Base-by-base conservation (phyloP, 2,329 filamentous ascomycete species). In the Stachybotrys chlorohalonatus region DNA sequence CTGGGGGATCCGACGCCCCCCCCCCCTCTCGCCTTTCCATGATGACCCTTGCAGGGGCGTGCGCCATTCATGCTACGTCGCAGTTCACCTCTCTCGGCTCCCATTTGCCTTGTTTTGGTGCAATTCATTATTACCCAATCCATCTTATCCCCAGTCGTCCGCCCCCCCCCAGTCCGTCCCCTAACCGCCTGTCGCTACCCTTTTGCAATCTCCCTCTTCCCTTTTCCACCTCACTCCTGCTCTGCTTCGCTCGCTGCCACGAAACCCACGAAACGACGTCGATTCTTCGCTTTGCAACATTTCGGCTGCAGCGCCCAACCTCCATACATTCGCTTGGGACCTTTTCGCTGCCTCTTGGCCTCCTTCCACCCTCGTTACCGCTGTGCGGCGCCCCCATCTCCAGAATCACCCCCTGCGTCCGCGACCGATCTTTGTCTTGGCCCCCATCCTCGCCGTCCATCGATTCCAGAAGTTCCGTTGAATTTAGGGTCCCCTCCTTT, bases 281-380 rank as follows among this genome's bases (percentile, higher is more conserved):
- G 24, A 2, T 24, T 24, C 24, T 24, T 24, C 24, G 24, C 24
- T 24, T 24, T 24, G 24, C 17, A 73, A 56, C 63, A 73, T 73
- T 59, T 73, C 69, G 2, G 65, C 68, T 2, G 70, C 70, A 4
- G 66, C 65, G 7, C 60, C 62, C n/a, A 74, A 58, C 6, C 57
- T 57, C 13, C 55, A 46, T 1, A 63, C 64, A 36, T 73, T 65
- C 1, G 70, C 70, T 42, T 42, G 36, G 36, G 36, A 42, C 36
- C 9, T 42, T 42, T 9, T 5, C 36, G 36, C 36, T 31, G 51
- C 11, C 53, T 42, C 36, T 42, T 13, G 36, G 13, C 8, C 36
- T 42, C 36, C 36, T 42, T 42, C 36, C 13, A 42, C 36, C 36
- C 8, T 42, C 24, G 24, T 24, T 24, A 24, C 24, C 24, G 24